These are phyloP conservation scores for Claviceps sp. DNA, from an alignment of 2,329 filamentous ascomycete genomes.

Conservation along the genomic window DNA sequence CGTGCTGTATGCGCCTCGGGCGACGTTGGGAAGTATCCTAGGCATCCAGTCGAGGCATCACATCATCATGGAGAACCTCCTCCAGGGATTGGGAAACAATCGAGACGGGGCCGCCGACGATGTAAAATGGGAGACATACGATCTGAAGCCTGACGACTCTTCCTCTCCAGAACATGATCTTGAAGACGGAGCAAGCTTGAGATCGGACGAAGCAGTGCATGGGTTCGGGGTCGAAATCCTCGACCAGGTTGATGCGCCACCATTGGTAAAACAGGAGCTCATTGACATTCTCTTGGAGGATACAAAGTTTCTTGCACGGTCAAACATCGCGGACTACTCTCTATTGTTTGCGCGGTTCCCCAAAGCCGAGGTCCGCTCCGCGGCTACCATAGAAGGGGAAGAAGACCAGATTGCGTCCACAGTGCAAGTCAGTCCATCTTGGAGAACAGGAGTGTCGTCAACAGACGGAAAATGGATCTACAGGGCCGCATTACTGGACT, in stretches of 20 bases:
- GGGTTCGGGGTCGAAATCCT: slow-evolving; percentile 55
- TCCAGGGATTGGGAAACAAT: slow-evolving; percentile 41
- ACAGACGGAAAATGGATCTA: slow-evolving; percentile 54
- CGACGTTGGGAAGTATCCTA: slow-evolving; percentile 45
- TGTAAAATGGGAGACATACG: slow-evolving; percentile 52
- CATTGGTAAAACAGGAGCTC: slow-evolving; percentile 41
- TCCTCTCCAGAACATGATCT: slow-evolving; percentile 67
- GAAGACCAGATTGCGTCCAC: slow-evolving; percentile 1
- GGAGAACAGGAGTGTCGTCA: slow-evolving; percentile 49
- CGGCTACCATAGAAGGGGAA: slow-evolving; percentile 2
- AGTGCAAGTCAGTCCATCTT: slow-evolving; percentile 18
- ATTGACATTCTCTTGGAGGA: slow-evolving; percentile 43
- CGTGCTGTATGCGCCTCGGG: slow-evolving; percentile 43
- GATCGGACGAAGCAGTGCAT: slow-evolving; percentile 50
- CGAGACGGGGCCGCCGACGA: slow-evolving; percentile 23
- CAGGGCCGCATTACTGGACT: slow-evolving; percentile 55
- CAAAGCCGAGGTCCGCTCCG: slow-evolving; percentile 1
- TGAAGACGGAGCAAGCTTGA: slow-evolving; percentile 42
- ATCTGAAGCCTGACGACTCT: slow-evolving; percentile 61
- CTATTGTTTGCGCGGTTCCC: slow-evolving; percentile 50
- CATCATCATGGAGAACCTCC: slow-evolving; percentile 66
- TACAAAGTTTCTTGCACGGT: slow-evolving; percentile 45
- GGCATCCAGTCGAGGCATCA: slow-evolving; percentile 55
- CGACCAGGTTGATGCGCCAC: slow-evolving; percentile 47
- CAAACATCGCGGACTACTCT: slow-evolving; percentile 63